These are phyloP conservation scores for Teunomyces gatunensis DNA, from an alignment of 805 yeast genomes.

Conservation along the genomic window DNA sequence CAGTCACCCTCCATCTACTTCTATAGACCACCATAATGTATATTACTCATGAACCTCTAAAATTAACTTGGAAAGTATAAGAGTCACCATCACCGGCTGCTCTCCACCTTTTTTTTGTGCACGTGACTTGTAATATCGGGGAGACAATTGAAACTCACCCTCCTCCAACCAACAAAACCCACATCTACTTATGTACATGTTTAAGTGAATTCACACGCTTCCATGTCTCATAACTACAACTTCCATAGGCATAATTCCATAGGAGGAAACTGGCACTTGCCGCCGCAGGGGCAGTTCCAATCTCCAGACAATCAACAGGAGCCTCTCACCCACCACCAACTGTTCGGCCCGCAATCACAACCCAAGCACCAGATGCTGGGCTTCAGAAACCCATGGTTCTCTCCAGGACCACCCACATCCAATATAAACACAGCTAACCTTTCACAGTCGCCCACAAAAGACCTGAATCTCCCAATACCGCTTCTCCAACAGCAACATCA, in stretches of 20 bases:
- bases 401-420: conserved; percentile 18
- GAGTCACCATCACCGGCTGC: not conserved
- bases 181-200: not conserved
- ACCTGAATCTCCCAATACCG: conserved; percentile 19
- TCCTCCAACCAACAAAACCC: not conserved
- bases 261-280: conserved; percentile 38
- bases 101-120: not conserved
- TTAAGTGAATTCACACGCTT: not conserved
- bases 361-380: conserved; percentile 22
- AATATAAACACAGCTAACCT: conserved; percentile 9
- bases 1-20: not conserved
- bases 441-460: conserved; percentile 28
- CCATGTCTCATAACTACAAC: conserved; percentile 33
- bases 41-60: not conserved
- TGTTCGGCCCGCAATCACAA: not conserved
- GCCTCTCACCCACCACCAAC: conserved; percentile 4
- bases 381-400: conserved; percentile 46
- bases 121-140: conserved; percentile 3
- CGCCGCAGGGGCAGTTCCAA: conserved; percentile 19
- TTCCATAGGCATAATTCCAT: conserved; percentile 37
- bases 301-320: conserved; percentile 6
- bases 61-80: too few relatives aligned
- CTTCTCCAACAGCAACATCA: conserved; percentile 21
- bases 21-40: conserved; percentile 4
- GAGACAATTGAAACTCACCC: conserved; percentile 1